Evolutionary conservation across 169 alveolate genomes (phyloP).

Genomic region (Plasmodium coatneyi): DNA sequence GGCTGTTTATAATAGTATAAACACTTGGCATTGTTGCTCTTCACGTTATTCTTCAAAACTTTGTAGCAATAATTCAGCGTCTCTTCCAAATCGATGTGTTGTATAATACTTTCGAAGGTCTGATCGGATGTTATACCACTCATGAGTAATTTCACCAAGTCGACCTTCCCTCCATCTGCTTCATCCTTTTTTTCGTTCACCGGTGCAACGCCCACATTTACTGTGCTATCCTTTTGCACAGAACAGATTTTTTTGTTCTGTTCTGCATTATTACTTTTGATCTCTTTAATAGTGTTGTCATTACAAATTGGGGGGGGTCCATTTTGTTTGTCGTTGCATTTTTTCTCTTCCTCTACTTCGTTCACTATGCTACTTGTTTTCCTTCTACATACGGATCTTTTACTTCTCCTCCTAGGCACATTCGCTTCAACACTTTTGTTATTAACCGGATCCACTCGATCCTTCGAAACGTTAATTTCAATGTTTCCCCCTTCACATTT

Average conservation of each 20-base stretch:
- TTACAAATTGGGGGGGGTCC: background rate
- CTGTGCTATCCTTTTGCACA: background rate
- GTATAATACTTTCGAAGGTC: background rate
- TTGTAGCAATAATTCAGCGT: constrained; percentile 68
- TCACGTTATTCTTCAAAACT: constrained; percentile 20
- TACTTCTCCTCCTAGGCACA: background rate
- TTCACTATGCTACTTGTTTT: background rate
- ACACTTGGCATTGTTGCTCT: constrained; percentile 10
- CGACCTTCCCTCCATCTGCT: background rate
- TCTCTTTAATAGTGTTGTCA: background rate
- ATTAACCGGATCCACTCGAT: too few relatives aligned
- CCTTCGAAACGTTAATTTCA: background rate
- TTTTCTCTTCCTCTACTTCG: background rate
- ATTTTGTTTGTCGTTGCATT: background rate
- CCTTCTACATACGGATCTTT: background rate
- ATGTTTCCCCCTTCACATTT: background rate
- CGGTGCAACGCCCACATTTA: background rate
- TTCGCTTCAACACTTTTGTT: background rate
- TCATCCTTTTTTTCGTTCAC: background rate
- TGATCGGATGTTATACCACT: background rate
- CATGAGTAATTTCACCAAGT: background rate
- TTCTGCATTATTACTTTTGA: background rate
- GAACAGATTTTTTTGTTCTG: background rate
- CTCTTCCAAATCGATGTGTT: constrained; percentile 58
- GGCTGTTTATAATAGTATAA: constrained; percentile 35